A percentile compares a stretch with the other conserved stretches of the same genome.
Evolutionary conservation across 228 moss, liverwort and hornwort genomes (phyloP).

Genomic region (Sphagnum magellanicum): DNA sequence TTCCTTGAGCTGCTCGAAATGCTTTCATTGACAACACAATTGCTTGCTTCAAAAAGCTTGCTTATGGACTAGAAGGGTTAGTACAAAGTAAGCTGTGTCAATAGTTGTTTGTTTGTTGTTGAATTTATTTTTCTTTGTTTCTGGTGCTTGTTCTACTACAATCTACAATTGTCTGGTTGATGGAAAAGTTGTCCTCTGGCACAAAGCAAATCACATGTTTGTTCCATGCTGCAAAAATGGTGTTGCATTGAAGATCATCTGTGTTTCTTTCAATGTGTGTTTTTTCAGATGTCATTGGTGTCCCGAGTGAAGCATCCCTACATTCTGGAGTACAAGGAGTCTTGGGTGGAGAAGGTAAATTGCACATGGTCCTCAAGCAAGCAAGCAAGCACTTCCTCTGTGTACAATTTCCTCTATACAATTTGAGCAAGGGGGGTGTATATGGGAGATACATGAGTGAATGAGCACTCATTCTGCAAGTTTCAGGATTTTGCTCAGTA

Average conservation of each 20-base stretch:
- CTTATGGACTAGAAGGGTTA: too few relatives aligned
- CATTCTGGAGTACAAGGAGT: constrained; percentile 62
- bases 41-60: too few relatives aligned
- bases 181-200: background rate
- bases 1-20: background rate
- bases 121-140: too few relatives aligned
- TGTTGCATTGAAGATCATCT: too few relatives aligned
- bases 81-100: too few relatives aligned
- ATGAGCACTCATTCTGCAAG: background rate
- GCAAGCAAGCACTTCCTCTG: background rate
- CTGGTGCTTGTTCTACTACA: too few relatives aligned
- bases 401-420: background rate
- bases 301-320: constrained; percentile 60
- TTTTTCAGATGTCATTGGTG: constrained; percentile 51
- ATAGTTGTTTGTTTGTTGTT: too few relatives aligned
- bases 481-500: too few relatives aligned
- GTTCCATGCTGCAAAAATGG: too few relatives aligned
- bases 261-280: background rate
- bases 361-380: background rate
- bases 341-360: constrained; percentile 61
- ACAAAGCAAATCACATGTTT: background rate
- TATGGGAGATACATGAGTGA: background rate
- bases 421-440: background rate
- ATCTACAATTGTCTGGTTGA: too few relatives aligned
- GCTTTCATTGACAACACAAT: too few relatives aligned